phyloP scores from a whole-genome alignment of 1,139 yeast species.

The Suhomyces guaymorum region DNA sequence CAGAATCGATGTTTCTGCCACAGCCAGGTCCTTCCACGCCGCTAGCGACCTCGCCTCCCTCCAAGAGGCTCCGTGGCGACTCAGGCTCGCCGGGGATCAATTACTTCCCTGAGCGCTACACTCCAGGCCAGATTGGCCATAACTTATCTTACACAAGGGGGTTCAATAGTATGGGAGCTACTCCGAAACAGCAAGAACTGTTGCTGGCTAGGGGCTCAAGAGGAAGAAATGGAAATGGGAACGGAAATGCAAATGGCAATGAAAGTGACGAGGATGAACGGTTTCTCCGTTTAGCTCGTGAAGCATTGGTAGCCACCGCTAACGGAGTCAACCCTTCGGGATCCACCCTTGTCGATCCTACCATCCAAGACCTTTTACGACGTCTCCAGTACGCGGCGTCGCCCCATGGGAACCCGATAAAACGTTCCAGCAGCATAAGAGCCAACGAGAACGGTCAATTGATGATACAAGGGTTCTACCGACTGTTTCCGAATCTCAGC shows the following conservation, averaged over 20 bases:
- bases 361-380: constrained; percentile 51
- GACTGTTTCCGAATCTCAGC: constrained; percentile 45
- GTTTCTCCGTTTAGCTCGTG: constrained; percentile 45
- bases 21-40: constrained; percentile 19
- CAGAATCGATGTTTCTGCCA: constrained; percentile 17
- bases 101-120: constrained; percentile 11
- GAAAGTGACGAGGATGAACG: constrained; percentile 46
- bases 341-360: constrained; percentile 49
- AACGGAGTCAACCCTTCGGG: constrained; percentile 28
- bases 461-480: constrained; percentile 46
- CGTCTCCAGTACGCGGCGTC: constrained; percentile 55
- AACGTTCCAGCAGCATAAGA: constrained; percentile 33
- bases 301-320: constrained; percentile 50
- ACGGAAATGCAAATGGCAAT: too few species aligned
- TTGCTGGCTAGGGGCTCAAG: too few species aligned
- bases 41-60: constrained; percentile 14
- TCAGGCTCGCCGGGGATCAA: too few species aligned
- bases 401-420: constrained; percentile 53
- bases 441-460: constrained; percentile 46
- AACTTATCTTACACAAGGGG: constrained; percentile 11
- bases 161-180: constrained; percentile 4
- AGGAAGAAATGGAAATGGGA: too few species aligned
- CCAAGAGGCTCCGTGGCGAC: constrained; percentile 11
- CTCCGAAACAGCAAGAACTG: too few species aligned
- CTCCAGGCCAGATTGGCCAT: constrained; percentile 13